These are phyloP conservation scores for Soucietia sequanensis DNA, from an alignment of 805 yeast species.

Conservation along the genomic window DNA sequence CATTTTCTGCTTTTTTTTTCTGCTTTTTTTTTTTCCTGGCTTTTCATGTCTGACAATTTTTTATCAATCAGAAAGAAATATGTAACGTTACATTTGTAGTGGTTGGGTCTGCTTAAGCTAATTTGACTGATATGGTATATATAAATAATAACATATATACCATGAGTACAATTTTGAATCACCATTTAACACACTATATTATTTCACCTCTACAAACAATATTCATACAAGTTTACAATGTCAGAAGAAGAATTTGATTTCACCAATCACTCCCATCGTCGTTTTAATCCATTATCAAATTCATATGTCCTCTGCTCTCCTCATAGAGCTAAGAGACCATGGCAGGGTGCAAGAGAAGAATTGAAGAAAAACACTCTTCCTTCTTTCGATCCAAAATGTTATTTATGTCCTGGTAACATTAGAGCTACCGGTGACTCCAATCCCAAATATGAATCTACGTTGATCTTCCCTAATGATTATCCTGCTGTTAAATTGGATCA, in stretches of 20 bases:
- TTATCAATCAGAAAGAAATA: conserved; percentile 3
- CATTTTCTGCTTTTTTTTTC: too few relatives aligned
- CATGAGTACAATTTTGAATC: too few relatives aligned
- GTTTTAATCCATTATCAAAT: conserved; percentile 68
- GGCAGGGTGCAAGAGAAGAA: conserved; percentile 74
- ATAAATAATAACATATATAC: too few relatives aligned
- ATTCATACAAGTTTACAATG: conserved; percentile 9
- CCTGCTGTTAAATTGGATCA: conserved; percentile 65
- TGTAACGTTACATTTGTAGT: conserved; percentile 4
- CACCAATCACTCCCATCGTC: conserved; percentile 61
- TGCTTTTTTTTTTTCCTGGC: not conserved
- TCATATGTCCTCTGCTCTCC: conserved; percentile 74
- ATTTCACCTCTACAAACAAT: not conserved
- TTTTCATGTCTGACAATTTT: conserved; percentile 2
- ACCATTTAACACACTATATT: not conserved
- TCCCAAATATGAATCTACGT: conserved; percentile 58
- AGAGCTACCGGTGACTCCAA: conserved; percentile 62
- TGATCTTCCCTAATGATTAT: conserved; percentile 63
- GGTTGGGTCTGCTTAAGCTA: not conserved
- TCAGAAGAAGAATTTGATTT: conserved; percentile 39
- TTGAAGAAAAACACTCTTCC: conserved; percentile 44
- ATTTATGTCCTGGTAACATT: conserved; percentile 68
- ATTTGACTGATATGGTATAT: too few relatives aligned
- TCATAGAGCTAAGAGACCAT: conserved; percentile 74
- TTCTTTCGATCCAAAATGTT: conserved; percentile 62